Conservation (phyloP, 1,139 yeast species). For the Suhomyces choctaworum region DNA sequence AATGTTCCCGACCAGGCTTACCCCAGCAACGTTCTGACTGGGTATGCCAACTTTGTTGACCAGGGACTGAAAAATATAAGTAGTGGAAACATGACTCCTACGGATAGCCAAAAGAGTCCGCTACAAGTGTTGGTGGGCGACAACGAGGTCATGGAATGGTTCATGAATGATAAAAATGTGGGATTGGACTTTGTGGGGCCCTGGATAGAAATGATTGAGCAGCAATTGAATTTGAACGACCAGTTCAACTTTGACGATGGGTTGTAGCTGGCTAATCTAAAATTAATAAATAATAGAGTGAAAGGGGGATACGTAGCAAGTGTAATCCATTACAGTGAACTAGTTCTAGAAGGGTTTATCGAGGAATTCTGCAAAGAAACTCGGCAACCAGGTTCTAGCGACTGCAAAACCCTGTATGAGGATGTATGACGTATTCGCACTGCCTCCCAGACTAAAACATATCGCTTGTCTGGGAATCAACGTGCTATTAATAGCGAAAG, state of each 20-base stretch:
- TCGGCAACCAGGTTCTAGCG: too few relatives aligned
- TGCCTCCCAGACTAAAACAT: too few relatives aligned
- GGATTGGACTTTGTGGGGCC: constrained; percentile 89
- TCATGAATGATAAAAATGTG: constrained; percentile 60
- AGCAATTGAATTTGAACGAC: constrained; percentile 44
- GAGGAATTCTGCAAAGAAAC: too few relatives aligned
- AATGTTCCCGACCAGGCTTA: background rate
- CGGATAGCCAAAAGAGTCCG: constrained; percentile 10
- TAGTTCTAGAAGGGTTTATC: too few relatives aligned
- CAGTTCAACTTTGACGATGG: constrained; percentile 35
- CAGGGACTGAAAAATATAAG: constrained; percentile 2
- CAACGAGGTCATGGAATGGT: constrained; percentile 71
- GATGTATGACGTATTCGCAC: too few relatives aligned
- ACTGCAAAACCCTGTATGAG: too few relatives aligned
- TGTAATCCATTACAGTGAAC: too few relatives aligned
- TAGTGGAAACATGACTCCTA: constrained; percentile 8
- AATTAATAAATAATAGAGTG: too few relatives aligned
- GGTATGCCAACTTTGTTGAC: constrained; percentile 4
- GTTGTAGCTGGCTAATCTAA: too few relatives aligned
- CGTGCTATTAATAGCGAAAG: constrained; percentile 1
- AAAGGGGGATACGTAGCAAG: too few relatives aligned
- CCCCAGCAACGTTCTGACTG: background rate
- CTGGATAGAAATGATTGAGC: constrained; percentile 84
- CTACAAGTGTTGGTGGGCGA: constrained; percentile 32
- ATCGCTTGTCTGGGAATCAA: too few relatives aligned